Evolutionary conservation across 306 rosid genomes (phyloP).

Genomic region (Inga leiocalycina): DNA sequence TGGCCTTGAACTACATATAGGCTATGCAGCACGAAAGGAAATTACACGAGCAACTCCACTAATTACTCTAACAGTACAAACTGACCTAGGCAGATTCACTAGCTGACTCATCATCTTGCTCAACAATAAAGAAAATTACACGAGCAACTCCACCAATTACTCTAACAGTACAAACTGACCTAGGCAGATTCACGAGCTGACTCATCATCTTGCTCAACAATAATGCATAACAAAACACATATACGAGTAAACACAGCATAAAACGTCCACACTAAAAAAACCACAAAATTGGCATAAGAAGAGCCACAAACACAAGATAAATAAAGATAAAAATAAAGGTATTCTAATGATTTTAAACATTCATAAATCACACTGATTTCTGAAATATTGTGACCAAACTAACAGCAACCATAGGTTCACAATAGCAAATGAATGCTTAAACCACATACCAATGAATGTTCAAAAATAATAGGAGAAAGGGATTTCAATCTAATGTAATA

Average conservation of each 20-base stretch:
- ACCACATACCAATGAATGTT: conserved; percentile 1
- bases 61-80: neutral
- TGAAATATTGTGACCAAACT: neutral
- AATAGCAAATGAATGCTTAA: conserved; percentile 12
- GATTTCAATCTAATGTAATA: conserved; percentile 1
- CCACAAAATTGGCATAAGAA: neutral
- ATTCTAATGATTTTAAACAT: conserved; percentile 21
- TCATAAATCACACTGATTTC: neutral
- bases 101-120: neutral
- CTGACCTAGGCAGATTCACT: neutral
- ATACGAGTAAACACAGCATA: neutral
- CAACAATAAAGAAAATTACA: neutral
- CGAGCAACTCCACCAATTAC: neutral
- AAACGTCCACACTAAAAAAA: neutral
- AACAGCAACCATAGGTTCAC: neutral
- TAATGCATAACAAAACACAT: neutral
- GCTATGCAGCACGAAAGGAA: neutral
- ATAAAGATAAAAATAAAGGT: conserved; percentile 2
- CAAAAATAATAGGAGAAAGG: neutral
- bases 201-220: neutral
- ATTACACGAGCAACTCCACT: neutral
- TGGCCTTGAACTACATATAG: neutral
- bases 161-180: neutral
- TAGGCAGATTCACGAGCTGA: neutral
- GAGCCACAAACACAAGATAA: conserved; percentile 26